phyloP scores from a whole-genome alignment of 2,329 filamentous ascomycete species.

The Sclerotinia borealis region DNA sequence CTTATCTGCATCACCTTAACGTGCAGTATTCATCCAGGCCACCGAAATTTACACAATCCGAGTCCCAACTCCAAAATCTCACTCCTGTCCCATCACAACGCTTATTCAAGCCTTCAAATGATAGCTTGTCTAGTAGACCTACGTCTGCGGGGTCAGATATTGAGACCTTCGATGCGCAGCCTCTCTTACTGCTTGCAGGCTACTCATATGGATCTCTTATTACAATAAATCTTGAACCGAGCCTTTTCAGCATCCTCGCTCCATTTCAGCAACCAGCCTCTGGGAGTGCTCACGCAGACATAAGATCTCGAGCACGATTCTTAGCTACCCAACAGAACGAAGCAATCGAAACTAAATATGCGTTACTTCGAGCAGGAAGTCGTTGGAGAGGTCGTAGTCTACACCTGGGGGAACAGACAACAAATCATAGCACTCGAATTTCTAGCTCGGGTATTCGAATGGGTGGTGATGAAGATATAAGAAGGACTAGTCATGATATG shows the following conservation, averaged over 20 bases:
- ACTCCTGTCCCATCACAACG: constrained; percentile 26
- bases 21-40: constrained; percentile 3
- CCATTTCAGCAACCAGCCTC: constrained; percentile 51
- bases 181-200: constrained; percentile 59
- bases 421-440: constrained; percentile 19
- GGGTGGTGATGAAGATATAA: constrained; percentile 32
- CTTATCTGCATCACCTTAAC: constrained; percentile 56
- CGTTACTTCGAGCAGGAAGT: constrained; percentile 15
- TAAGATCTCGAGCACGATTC: constrained; percentile 62
- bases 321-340: constrained; percentile 56
- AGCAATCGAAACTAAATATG: constrained; percentile 19
- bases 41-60: constrained; percentile 15
- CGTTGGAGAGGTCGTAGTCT: constrained; percentile 19
- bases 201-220: constrained; percentile 92
- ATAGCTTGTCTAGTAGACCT: not conserved
- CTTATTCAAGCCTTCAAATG: constrained; percentile 14
- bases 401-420: constrained; percentile 16
- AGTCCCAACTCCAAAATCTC: constrained; percentile 20
- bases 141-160: not conserved
- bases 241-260: constrained; percentile 36
- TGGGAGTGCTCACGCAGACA: constrained; percentile 60
- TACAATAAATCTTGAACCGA: constrained; percentile 62
- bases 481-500: constrained; percentile 35
- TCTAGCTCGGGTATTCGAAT: constrained; percentile 25
- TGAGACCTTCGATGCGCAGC: not conserved